Evolutionary conservation across 305 asterid species (phyloP).

Genomic region (Fraxinus angustifolia): DNA sequence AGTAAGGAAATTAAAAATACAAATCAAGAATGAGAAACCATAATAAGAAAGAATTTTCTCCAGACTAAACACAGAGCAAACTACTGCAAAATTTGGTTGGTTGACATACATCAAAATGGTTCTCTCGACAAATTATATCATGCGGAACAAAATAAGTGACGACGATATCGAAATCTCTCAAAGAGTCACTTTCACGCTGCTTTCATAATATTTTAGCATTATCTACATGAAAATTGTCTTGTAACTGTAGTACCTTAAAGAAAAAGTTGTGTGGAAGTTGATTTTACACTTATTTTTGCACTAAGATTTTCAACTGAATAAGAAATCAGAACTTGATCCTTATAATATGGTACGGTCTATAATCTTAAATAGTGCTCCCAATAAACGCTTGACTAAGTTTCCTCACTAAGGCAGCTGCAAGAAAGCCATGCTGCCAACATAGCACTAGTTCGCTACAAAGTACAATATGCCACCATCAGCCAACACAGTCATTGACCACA

Average conservation of each 20-base stretch:
- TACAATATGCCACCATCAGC: background rate
- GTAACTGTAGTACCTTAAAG: background rate
- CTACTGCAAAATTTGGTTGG: background rate
- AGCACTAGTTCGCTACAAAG: background rate
- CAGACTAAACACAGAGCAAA: background rate
- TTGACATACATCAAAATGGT: background rate
- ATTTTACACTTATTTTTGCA: background rate
- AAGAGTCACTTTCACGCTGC: background rate
- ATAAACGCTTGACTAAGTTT: background rate
- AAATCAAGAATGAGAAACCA: background rate
- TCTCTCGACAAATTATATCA: background rate
- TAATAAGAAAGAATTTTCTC: background rate
- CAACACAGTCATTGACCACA: background rate
- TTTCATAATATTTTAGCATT: background rate
- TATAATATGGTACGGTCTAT: background rate
- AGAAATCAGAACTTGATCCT: background rate
- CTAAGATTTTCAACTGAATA: background rate
- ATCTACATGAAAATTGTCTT: background rate
- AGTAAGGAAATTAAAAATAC: background rate
- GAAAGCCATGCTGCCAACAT: background rate
- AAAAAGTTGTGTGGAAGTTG: background rate
- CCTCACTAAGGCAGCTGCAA: background rate
- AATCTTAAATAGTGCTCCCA: background rate
- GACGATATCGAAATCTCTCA: background rate
- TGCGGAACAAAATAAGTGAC: background rate